phyloP scores from a whole-genome alignment of 2,329 filamentous ascomycete genomes.

The Apiospora kogelbergensis region DNA sequence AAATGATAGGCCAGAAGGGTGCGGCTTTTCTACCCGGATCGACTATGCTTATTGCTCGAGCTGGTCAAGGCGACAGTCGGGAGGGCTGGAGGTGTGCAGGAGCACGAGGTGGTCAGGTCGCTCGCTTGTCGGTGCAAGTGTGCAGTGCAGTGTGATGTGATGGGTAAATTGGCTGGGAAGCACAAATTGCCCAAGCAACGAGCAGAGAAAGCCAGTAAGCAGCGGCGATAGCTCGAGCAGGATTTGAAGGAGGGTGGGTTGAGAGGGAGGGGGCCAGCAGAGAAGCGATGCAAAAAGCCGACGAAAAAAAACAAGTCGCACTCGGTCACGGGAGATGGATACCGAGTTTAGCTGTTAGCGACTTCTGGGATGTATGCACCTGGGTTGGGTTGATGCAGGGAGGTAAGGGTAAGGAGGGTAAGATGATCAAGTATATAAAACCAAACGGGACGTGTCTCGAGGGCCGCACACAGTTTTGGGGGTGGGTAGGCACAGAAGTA shows the following conservation, averaged over 20 bases:
- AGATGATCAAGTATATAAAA: slow-evolving; percentile 1
- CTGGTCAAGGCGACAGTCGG: slow-evolving; percentile 3
- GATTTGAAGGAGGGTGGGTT: slow-evolving; percentile 6
- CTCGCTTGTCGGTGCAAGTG: slow-evolving; percentile 10
- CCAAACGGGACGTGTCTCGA: background rate
- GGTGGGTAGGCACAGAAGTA: background rate
- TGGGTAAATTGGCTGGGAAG: slow-evolving; percentile 6
- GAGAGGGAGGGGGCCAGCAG: background rate
- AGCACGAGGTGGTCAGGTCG: slow-evolving; percentile 3
- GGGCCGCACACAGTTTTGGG: background rate
- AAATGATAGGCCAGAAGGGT: slow-evolving; percentile 1
- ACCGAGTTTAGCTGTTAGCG: background rate
- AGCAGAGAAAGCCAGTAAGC: background rate
- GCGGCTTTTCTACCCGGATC: slow-evolving; percentile 6
- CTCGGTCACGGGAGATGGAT: slow-evolving; percentile 3
- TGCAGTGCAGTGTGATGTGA: background rate
- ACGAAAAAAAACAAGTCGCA: slow-evolving; percentile 5
- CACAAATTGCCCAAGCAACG: slow-evolving; percentile 6
- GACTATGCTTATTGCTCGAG: slow-evolving; percentile 7
- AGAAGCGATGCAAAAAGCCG: slow-evolving; percentile 3
- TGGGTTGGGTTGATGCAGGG: background rate
- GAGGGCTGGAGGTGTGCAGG: slow-evolving; percentile 4
- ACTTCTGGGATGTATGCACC: background rate
- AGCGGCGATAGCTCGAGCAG: background rate
- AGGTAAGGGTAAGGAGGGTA: background rate